Evolutionary conservation across 495 filamentous ascomycete genomes (phyloP).

Genomic region (Cladorrhinum samala): DNA sequence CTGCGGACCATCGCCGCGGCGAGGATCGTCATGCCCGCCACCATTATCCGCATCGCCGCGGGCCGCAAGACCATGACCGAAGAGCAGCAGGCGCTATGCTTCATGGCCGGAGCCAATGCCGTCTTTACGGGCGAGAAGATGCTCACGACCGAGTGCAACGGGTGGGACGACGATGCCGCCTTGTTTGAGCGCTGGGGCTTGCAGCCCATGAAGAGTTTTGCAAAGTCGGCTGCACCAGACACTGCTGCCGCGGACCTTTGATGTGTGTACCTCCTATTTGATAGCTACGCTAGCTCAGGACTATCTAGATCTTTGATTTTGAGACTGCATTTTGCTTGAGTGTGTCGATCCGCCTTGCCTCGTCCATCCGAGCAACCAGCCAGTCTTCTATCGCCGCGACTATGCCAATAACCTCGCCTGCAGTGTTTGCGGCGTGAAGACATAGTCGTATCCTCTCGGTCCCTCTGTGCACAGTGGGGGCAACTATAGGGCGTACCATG

Average conservation of each 20-base stretch:
- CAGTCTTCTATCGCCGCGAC: conserved; percentile 38
- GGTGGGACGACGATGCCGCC: conserved; percentile 75
- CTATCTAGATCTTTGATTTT: neutral
- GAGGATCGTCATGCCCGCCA: conserved; percentile 67
- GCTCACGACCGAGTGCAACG: conserved; percentile 81
- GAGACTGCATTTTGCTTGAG: neutral
- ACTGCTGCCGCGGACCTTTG: too few species aligned
- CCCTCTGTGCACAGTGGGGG: conserved; percentile 50
- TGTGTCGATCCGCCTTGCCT: neutral
- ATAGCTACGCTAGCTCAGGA: too few species aligned
- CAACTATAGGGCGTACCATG: conserved; percentile 49
- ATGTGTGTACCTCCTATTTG: too few species aligned
- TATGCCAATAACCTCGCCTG: conserved; percentile 37
- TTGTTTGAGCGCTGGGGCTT: conserved; percentile 78
- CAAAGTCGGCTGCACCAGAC: conserved; percentile 19
- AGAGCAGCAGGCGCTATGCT: conserved; percentile 78
- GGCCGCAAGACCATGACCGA: conserved; percentile 71
- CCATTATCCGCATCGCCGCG: conserved; percentile 76
- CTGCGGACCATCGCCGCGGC: conserved; percentile 76
- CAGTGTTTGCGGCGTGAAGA: conserved; percentile 49
- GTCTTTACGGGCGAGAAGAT: conserved; percentile 91
- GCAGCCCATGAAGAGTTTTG: conserved; percentile 48
- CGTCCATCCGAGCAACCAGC: conserved; percentile 16
- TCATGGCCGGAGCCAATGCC: conserved; percentile 80
- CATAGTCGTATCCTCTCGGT: conserved; percentile 48